phyloP scores from a whole-genome alignment of 441 rosid species.

The Pelargonium hybrid region DNA sequence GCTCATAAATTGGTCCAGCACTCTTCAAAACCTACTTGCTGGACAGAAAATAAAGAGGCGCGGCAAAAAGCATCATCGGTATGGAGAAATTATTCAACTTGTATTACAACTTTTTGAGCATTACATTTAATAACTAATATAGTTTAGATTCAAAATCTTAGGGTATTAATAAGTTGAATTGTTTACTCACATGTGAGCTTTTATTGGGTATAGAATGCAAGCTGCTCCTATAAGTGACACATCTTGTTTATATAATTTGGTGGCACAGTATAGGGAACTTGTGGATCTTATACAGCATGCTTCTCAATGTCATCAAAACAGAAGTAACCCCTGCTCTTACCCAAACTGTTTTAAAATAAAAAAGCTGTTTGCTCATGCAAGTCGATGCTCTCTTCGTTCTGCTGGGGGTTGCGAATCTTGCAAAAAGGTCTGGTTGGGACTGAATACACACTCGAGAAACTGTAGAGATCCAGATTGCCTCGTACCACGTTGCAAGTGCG shows the following conservation, averaged over 20 bases:
- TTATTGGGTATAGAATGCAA: too few species aligned
- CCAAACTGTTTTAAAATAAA: conserved; percentile 30
- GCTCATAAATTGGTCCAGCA: conserved; percentile 21
- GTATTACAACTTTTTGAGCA: neutral
- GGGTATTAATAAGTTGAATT: neutral
- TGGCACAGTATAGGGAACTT: conserved; percentile 21
- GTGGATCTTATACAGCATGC: conserved; percentile 38
- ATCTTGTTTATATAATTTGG: neutral
- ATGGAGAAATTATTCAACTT: conserved; percentile 4
- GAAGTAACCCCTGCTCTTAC: conserved; percentile 25
- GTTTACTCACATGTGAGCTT: neutral
- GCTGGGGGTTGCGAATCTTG: conserved; percentile 31
- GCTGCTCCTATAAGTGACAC: neutral
- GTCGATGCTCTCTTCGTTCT: conserved; percentile 25
- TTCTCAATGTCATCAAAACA: conserved; percentile 21
- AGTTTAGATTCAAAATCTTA: neutral
- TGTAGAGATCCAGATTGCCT: conserved; percentile 31
- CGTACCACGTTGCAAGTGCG: conserved; percentile 47
- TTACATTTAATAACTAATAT: neutral
- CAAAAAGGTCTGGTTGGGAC: conserved; percentile 18
- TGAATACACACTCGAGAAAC: conserved; percentile 27
- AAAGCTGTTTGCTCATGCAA: conserved; percentile 31
- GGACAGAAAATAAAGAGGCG: conserved; percentile 7
- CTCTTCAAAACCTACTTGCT: conserved; percentile 17
- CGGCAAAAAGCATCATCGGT: conserved; percentile 12